Evolutionary conservation across 495 filamentous ascomycete species (phyloP).

Genomic region (Xylaria telfairii): DNA sequence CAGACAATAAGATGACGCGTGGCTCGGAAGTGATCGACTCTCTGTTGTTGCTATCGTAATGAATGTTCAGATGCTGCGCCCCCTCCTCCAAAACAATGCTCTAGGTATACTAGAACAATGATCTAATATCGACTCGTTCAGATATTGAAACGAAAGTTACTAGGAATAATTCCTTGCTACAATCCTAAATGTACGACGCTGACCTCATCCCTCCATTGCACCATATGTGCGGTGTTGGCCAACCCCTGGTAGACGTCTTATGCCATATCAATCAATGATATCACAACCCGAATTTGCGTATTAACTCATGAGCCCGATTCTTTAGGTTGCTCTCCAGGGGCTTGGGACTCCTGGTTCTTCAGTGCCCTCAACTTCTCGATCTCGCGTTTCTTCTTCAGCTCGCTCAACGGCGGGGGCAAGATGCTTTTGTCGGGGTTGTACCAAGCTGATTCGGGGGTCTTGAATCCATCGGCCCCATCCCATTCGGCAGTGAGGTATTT

Average conservation of each 20-base stretch:
- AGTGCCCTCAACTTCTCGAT: conserved; percentile 2
- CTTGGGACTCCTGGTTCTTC: conserved; percentile 9
- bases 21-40: background rate
- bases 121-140: conserved; percentile 1
- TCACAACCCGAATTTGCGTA: conserved; percentile 3
- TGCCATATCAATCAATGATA: conserved; percentile 4
- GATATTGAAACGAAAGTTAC: conserved; percentile 10
- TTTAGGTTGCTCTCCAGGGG: conserved; percentile 4
- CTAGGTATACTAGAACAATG: conserved; percentile 5
- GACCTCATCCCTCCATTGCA: background rate
- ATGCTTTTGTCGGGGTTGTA: conserved; percentile 12
- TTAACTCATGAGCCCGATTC: conserved; percentile 2
- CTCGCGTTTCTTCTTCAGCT: background rate
- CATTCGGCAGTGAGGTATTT: conserved; percentile 12
- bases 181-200: conserved; percentile 3
- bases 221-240: conserved; percentile 1
- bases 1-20: conserved; percentile 6
- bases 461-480: conserved; percentile 11
- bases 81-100: conserved; percentile 1
- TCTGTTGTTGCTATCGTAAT: conserved; percentile 14
- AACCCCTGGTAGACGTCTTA: background rate
- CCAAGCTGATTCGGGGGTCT: conserved; percentile 7
- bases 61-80: conserved; percentile 8
- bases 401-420: conserved; percentile 6
- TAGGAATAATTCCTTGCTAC: conserved; percentile 6